Evolutionary conservation across 257 asterid species (phyloP), one percentile per base, ranked within the genome.

Genomic region (Primulina eburnea): DNA sequence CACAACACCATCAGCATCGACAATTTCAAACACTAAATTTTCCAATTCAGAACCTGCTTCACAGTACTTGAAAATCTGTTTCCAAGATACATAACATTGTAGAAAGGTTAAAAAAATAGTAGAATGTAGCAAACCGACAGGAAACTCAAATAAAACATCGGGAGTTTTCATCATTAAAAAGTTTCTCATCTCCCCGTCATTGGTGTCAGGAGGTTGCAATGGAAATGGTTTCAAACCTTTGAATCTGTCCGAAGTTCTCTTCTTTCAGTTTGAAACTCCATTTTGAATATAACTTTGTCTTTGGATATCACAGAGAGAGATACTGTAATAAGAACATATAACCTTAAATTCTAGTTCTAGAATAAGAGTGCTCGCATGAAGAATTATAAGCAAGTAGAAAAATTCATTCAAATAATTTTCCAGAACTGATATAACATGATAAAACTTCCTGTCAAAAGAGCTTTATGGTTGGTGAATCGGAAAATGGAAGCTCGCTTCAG

Each of bases 31-130:
- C n/a, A 65, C 70, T n/a, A 87, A 14, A 37, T 85, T 76, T 64
- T 89, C 82, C 82, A 89, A 65, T 30, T 56, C 67, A 29, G 91
- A 80, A 77, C 93, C 93, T 32, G 83, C 82, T 73, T 71, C 63
- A 55, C 81, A 80, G 62, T 61, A 75, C 67, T 74, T 56, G 73
- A 84, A 85, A 35, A 79, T 75, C 96, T 89, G 86, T 62, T 71
- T 64, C 56, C 17, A 68, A 71, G 17, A 59, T 9, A 68, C 29
- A 68, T 17, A 26, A 0, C 26, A 56, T 14, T 34, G 43, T 18
- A 18, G 17, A 1, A 37, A 18, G 38, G 55, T 63, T 34, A 12
- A 32, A 63, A 65, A 74, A 17, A 38, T 5, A 65, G 60, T 30
- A 29, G 40, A 64, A 37, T n/a, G 50, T 56, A 21, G 59, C 34